These are phyloP conservation scores for Trametes sanguinea DNA, from an alignment of 768 basidiomycete genomes.

Conservation along the genomic window DNA sequence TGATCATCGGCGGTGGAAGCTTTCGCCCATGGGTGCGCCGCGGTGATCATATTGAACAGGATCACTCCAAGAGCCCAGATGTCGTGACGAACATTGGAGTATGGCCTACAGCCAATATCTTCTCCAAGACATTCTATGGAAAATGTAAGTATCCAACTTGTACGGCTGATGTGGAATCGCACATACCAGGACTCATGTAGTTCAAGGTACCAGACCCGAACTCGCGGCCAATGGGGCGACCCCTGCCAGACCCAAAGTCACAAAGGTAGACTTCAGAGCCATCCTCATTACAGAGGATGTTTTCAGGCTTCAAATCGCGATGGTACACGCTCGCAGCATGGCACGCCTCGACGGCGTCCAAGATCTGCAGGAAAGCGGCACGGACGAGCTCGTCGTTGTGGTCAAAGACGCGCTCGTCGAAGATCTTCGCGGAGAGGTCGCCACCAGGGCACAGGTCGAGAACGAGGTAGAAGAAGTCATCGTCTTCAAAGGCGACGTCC, in stretches of 20 bases:
- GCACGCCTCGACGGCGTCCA: slow-evolving; percentile 54
- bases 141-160: background rate
- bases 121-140: slow-evolving; percentile 36
- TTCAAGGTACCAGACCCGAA: slow-evolving; percentile 27
- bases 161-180: no score
- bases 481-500: slow-evolving; percentile 62
- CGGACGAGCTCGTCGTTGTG: slow-evolving; percentile 29
- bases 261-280: slow-evolving; percentile 44
- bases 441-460: slow-evolving; percentile 47
- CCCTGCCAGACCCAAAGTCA: slow-evolving; percentile 43
- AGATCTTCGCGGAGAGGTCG: slow-evolving; percentile 50
- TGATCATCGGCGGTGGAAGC: slow-evolving; percentile 49
- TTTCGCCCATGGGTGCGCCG: slow-evolving; percentile 52
- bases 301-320: slow-evolving; percentile 99
- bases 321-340: slow-evolving; percentile 70
- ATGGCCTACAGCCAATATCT: slow-evolving; percentile 43
- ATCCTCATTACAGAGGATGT: slow-evolving; percentile 64
- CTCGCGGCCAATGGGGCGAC: slow-evolving; percentile 18
- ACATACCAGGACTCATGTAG: slow-evolving; percentile 30
- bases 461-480: slow-evolving; percentile 65
- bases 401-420: slow-evolving; percentile 31
- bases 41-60: slow-evolving; percentile 79
- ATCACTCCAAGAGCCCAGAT: slow-evolving; percentile 83
- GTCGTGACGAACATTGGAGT: slow-evolving; percentile 66
- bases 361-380: slow-evolving; percentile 48